Conservation (phyloP, 1,284 basidiomycete genomes). For the Ustilago cynodontis region DNA sequence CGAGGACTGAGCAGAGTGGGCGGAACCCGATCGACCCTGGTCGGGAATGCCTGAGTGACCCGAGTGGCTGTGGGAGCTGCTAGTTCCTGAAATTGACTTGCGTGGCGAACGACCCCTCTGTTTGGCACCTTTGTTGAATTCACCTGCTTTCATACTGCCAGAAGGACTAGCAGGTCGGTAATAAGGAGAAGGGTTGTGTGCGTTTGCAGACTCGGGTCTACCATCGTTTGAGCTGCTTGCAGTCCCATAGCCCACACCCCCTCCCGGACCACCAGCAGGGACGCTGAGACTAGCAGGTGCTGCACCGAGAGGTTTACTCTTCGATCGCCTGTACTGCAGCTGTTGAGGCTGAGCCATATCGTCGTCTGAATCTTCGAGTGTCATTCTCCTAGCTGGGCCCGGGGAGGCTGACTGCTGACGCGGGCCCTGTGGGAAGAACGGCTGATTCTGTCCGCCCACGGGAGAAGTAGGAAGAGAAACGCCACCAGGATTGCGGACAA, state of each 20-base stretch:
- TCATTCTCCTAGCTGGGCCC: constrained; percentile 27
- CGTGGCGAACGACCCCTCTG: constrained; percentile 40
- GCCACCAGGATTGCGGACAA: constrained; percentile 58
- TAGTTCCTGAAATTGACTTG: constrained; percentile 16
- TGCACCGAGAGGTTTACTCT: constrained; percentile 43
- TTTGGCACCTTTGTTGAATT: constrained; percentile 39
- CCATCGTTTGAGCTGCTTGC: constrained; percentile 59
- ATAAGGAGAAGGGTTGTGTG: constrained; percentile 18
- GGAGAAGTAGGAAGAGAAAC: constrained; percentile 46
- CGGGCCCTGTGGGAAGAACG: constrained; percentile 5
- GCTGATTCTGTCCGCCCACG: constrained; percentile 7
- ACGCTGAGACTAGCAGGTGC: constrained; percentile 49
- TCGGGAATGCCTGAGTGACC: not conserved
- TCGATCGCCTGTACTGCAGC: constrained; percentile 38
- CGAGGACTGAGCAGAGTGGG: constrained; percentile 19
- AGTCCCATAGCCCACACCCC: constrained; percentile 60
- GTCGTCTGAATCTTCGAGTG: constrained; percentile 44
- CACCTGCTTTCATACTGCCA: constrained; percentile 51
- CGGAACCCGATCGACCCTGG: constrained; percentile 12
- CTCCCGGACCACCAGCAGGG: constrained; percentile 62
- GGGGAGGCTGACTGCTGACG: constrained; percentile 26
- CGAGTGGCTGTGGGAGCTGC: constrained; percentile 6
- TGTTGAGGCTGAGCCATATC: constrained; percentile 24
- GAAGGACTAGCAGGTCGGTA: constrained; percentile 37
- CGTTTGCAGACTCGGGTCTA: constrained; percentile 40